Evolutionary conservation across 208 protist species (phyloP).

Genomic region (Leishmania arabica): DNA sequence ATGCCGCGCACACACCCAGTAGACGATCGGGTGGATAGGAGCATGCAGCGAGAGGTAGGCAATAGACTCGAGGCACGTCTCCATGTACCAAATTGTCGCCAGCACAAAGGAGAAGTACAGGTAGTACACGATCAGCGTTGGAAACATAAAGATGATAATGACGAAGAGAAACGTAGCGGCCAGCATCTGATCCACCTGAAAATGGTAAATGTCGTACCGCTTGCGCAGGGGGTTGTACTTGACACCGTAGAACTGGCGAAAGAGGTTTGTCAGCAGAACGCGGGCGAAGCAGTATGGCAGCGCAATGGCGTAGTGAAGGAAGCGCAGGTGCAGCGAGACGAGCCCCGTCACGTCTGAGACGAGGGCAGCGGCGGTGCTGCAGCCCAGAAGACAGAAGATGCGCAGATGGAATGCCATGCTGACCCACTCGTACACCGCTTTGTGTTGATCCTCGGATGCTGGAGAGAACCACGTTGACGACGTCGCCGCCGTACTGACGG

Average conservation of each 20-base stretch:
- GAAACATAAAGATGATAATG: constrained; percentile 89
- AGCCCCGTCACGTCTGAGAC: constrained; percentile 79
- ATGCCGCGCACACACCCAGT: constrained; percentile 43
- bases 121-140: constrained; percentile 93
- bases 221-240: constrained; percentile 94
- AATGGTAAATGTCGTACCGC: constrained; percentile 89
- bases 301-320: constrained; percentile 75
- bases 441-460: constrained; percentile 14
- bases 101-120: constrained; percentile 88
- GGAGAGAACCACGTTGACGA: constrained; percentile 6
- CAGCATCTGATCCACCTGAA: constrained; percentile 91
- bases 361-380: constrained; percentile 69
- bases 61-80: constrained; percentile 56
- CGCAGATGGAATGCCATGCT: constrained; percentile 54
- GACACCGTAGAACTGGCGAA: constrained; percentile 86
- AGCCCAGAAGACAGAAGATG: constrained; percentile 76
- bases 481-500: background rate
- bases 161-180: constrained; percentile 92
- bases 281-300: constrained; percentile 69
- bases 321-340: constrained; percentile 79
- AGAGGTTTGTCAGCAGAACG: constrained; percentile 65
- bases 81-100: constrained; percentile 47
- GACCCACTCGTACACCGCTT: constrained; percentile 65
- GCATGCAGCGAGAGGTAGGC: constrained; percentile 69
- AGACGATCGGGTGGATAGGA: constrained; percentile 59